Conservation (phyloP, 305 asterid genomes). For the Galium porrigens region DNA sequence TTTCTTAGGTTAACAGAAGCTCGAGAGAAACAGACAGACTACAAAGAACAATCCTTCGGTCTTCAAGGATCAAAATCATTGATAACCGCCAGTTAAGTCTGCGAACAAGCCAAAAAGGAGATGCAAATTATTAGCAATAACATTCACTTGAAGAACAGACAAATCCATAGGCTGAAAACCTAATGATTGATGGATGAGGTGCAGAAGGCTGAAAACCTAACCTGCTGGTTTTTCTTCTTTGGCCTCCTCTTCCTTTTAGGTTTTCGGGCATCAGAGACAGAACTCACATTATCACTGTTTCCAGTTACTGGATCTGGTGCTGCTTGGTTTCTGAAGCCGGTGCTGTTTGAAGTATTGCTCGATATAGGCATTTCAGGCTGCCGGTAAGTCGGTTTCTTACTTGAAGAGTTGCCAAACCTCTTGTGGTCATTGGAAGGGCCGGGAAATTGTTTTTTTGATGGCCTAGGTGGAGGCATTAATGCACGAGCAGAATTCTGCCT, state of each 20-base stretch:
- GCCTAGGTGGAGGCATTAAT: slow-evolving; percentile 87
- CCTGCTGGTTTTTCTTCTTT: slow-evolving; percentile 47
- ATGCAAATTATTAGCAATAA: neutral
- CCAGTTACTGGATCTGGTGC: slow-evolving; percentile 45
- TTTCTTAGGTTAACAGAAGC: neutral
- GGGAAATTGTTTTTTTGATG: slow-evolving; percentile 40
- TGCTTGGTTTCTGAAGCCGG: slow-evolving; percentile 32
- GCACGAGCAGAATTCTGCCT: slow-evolving; percentile 70
- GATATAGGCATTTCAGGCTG: slow-evolving; percentile 45
- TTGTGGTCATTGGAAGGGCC: slow-evolving; percentile 24
- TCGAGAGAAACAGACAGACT: neutral
- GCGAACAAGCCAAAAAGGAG: neutral
- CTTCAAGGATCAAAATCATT: neutral
- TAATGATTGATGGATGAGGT: neutral
- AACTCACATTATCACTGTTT: slow-evolving; percentile 54
- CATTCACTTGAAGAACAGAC: neutral
- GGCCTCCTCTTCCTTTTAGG: slow-evolving; percentile 81
- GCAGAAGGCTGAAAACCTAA: neutral
- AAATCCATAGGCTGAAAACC: too few species aligned
- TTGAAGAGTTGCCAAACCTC: slow-evolving; percentile 41
- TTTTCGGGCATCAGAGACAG: slow-evolving; percentile 79
- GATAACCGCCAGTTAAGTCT: slow-evolving; percentile 7
- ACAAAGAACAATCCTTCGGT: neutral
- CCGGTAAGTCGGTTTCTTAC: slow-evolving; percentile 28
- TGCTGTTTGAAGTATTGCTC: slow-evolving; percentile 59